Conservation (phyloP, 495 filamentous ascomycete genomes). For the Aspergillus haitiensis region DNA sequence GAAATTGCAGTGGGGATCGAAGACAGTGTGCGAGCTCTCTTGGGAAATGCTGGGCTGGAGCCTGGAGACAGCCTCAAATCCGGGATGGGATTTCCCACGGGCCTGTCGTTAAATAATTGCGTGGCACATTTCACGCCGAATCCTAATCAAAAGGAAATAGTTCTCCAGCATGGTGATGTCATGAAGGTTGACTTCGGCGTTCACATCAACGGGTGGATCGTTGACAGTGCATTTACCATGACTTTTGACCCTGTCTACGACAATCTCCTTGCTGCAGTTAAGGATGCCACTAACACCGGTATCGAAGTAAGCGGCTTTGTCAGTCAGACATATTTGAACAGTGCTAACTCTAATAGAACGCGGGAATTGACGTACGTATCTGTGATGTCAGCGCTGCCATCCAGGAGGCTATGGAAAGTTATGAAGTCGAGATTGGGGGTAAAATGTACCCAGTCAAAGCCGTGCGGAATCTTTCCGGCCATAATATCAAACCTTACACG, state of each 20-base stretch:
- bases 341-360: constrained; percentile 38
- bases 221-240: constrained; percentile 65
- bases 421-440: constrained; percentile 60
- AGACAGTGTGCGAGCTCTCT: constrained; percentile 58
- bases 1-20: constrained; percentile 63
- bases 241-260: constrained; percentile 62
- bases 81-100: constrained; percentile 65
- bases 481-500: constrained; percentile 58
- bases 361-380: constrained; percentile 63
- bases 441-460: constrained; percentile 58
- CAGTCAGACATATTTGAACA: neutral
- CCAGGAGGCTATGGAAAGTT: constrained; percentile 68
- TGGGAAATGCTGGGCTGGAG: constrained; percentile 57
- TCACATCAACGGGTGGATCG: constrained; percentile 64
- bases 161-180: constrained; percentile 57
- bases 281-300: constrained; percentile 64
- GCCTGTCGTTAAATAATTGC: constrained; percentile 59
- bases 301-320: constrained; percentile 40
- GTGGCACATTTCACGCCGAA: constrained; percentile 66
- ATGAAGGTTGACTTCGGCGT: constrained; percentile 71
- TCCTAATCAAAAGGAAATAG: constrained; percentile 57
- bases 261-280: constrained; percentile 59
- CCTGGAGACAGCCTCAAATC: constrained; percentile 57
- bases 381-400: constrained; percentile 62
- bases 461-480: constrained; percentile 58